Conservation (phyloP, 371 early-diverging fungal species). For the Apophysomyces trapeziformis region DNA sequence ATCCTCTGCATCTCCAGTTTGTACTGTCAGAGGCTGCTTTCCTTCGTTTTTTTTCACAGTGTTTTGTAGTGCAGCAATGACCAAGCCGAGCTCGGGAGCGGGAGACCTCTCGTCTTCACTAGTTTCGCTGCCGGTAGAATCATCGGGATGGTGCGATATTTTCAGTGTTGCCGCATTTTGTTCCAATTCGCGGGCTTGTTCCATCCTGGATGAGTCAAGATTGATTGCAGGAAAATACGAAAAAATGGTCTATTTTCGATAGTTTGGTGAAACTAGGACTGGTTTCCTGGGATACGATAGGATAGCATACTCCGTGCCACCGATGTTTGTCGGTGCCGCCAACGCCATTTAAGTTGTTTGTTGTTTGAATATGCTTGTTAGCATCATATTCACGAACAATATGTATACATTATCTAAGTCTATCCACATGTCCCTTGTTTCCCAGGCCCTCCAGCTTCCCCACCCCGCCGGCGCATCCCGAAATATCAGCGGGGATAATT, state of each 20-base stretch:
- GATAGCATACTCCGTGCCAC: neutral
- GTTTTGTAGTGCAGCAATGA: slow-evolving; percentile 24
- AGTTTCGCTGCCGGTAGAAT: slow-evolving; percentile 22
- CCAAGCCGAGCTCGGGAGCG: slow-evolving; percentile 25
- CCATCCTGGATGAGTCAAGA: neutral
- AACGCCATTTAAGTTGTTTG: too few species aligned
- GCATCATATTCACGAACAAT: too few species aligned
- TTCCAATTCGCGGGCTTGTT: neutral
- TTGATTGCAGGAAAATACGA: neutral
- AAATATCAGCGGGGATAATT: too few species aligned
- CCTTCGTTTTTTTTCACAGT: slow-evolving; percentile 14
- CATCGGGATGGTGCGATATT: slow-evolving; percentile 14
- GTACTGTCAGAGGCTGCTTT: slow-evolving; percentile 6
- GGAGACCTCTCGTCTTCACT: slow-evolving; percentile 17
- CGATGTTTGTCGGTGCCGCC: neutral
- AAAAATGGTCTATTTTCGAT: neutral
- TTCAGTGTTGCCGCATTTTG: neutral
- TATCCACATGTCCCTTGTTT: too few species aligned
- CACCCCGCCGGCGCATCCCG: too few species aligned
- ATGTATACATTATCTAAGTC: too few species aligned
- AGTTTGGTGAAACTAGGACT: neutral
- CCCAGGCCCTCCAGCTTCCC: too few species aligned
- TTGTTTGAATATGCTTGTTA: too few species aligned
- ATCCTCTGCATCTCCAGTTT: slow-evolving; percentile 24
- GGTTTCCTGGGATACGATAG: neutral